Percentiles rank a stretch among this genome's conserved stretches.
These are phyloP conservation scores for Acacia acuminata DNA, from an alignment of 306 rosid genomes.

Conservation along the genomic window DNA sequence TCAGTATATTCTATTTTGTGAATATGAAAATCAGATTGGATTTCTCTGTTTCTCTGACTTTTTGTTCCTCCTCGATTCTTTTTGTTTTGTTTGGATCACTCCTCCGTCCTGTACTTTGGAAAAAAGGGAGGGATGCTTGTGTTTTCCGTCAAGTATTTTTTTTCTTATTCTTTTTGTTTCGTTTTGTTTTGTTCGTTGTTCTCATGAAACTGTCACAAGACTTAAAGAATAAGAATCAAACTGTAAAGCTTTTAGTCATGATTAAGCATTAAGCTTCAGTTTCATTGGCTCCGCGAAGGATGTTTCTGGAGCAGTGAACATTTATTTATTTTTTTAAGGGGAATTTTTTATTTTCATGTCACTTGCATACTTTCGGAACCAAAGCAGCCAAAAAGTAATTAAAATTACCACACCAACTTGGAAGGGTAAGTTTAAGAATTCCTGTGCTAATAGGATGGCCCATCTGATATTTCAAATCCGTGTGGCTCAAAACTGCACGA, in stretches of 20 bases:
- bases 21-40: conserved; percentile 20
- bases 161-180: not conserved
- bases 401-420: not conserved
- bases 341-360: not conserved
- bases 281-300: not conserved
- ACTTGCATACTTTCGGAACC: not conserved
- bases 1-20: not conserved
- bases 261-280: not conserved
- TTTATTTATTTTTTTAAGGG: not conserved
- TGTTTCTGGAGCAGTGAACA: not conserved
- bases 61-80: not conserved
- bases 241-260: not conserved
- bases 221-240: not conserved
- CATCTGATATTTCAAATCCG: conserved; percentile 4
- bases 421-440: not conserved
- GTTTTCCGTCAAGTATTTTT: not conserved
- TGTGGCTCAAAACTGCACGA: not conserved
- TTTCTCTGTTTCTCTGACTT: not conserved
- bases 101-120: not conserved
- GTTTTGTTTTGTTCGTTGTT: not conserved
- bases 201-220: not conserved
- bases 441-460: not conserved
- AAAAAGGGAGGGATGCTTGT: not conserved
- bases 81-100: not conserved
- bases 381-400: not conserved